Percentiles rank a stretch among this genome's conserved stretches.
Evolutionary conservation across 306 rosid species (phyloP).

Genomic region (Cicer cuneatum): DNA sequence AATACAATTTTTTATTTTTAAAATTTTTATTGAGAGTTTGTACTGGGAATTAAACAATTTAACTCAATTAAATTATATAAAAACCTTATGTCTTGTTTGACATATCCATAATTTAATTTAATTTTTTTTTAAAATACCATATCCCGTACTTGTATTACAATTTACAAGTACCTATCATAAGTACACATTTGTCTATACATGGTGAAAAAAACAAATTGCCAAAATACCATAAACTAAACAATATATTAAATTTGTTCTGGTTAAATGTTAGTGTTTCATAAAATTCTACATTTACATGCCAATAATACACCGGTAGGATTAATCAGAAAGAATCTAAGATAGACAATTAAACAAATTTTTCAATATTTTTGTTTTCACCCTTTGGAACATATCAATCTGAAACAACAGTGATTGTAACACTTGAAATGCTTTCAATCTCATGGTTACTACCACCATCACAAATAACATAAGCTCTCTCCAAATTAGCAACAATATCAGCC

Average conservation of each 20-base stretch:
- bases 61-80: no score
- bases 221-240: not conserved
- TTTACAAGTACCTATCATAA: no score
- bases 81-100: no score
- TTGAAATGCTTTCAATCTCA: constrained; percentile 66
- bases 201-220: not conserved
- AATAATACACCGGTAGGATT: constrained; percentile 11
- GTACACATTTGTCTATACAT: not conserved
- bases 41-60: no score
- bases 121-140: no score
- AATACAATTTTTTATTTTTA: no score
- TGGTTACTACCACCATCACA: constrained; percentile 58
- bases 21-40: no score
- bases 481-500: constrained; percentile 82
- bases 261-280: constrained; percentile 20
- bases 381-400: constrained; percentile 56
- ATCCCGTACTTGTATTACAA: no score
- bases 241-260: not conserved
- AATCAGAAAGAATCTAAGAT: constrained; percentile 46
- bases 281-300: constrained; percentile 40
- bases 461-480: constrained; percentile 70
- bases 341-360: constrained; percentile 47
- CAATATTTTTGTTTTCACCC: constrained; percentile 26
- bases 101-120: no score
- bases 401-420: constrained; percentile 66